Base-by-base conservation (phyloP, 179 eudicot genomes). In the Spergularia azorica region DNA sequence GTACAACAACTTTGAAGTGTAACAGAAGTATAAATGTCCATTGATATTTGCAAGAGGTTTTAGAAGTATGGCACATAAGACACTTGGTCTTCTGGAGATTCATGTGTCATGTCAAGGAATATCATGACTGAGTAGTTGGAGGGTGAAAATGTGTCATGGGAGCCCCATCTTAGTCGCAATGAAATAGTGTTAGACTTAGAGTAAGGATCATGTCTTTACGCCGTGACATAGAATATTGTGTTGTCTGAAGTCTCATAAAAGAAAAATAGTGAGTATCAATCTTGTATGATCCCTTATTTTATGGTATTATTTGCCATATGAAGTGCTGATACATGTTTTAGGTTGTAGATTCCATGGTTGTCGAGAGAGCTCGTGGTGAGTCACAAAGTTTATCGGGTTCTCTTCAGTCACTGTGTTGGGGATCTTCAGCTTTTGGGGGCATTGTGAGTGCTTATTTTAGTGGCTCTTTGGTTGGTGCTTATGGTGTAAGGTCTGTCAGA, bases 321-420 rank as follows among this genome's bases (percentile, higher is more conserved):
- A 21, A 75, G 67, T 7, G 39, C 76, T 82, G 81, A 87, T 76
- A 72, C 74, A 61, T 82, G 63, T 48, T 84, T 81, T 88, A 95
- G 99, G 99, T 95, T 90, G 99, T 95, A 86, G 99, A 95, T 88
- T 95, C 99, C 61, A 95, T 95, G 99, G 99, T 95, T 82, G 99
- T 95, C 7, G 99, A 95, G 84, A 91, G 99, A 85, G 97, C 99
- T 75, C 98, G 99, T 68, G 99, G 99, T 46, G 99, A 95, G 88
- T 93, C 99, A 57, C 99, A 95, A 82, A 93, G 96, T 81, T 78
- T 89, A 81, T 93, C 99, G 13, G 99, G 99, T 72, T 95, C 99
- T 79, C 98, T 95, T 72, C 99, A 95, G 85, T 95, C 99, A 13
- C 79, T 95, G 75, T 95, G 99, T 73, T 95, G 99, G 99, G 99